Base-by-base conservation (phyloP, 2,329 filamentous ascomycete genomes). In the Fusarium coicis region DNA sequence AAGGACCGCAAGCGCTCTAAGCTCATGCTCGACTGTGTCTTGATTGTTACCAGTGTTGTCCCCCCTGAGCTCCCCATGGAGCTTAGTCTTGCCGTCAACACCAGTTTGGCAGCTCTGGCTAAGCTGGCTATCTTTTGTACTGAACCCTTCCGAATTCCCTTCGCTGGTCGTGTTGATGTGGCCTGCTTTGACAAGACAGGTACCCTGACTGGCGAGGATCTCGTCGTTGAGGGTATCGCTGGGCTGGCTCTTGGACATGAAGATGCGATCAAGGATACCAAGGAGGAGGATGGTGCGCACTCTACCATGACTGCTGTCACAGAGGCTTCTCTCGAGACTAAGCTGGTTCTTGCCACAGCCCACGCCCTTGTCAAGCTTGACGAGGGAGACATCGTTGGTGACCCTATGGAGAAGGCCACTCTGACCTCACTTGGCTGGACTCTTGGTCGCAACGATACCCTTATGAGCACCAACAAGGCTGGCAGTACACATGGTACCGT, bases 21-120 rank as follows among this genome's bases (percentile, higher is more conserved):
- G 89, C 90, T 99, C 43, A 89, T 99, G 66, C 90, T 99, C 60
- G 97, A 99, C 85, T 99, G 97, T 81, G 90, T 99, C 83, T 92
- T 99, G 82, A 99, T 99, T 78, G 91, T 99, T 77, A 99, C 96
- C 44, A 98, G 95, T 80, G 96, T 99, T 66, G 96, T 99, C 2
- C 96, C 96, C n/a, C 96, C 96, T 4, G 96, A 99, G 84, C 87
- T 99, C 71, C 96, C 96, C 18, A 99, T 99, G 96, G 97, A 99
- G 80, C 89, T 99, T 58, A 97, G 93, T 83, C 87, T 99, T 78
- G 97, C 97, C 53, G 97, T 99, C 81, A 99, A 99, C 85, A 99
- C 96, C 18, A 97, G 94, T 87, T 85, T 99, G 82, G 95, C 96
- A 55, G 96, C 96, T 34, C 87, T 99, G 42, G 97, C 95, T 84